These are phyloP conservation scores for Citrullus mucosospermus DNA, from an alignment of 306 rosid genomes.

Conservation along the genomic window DNA sequence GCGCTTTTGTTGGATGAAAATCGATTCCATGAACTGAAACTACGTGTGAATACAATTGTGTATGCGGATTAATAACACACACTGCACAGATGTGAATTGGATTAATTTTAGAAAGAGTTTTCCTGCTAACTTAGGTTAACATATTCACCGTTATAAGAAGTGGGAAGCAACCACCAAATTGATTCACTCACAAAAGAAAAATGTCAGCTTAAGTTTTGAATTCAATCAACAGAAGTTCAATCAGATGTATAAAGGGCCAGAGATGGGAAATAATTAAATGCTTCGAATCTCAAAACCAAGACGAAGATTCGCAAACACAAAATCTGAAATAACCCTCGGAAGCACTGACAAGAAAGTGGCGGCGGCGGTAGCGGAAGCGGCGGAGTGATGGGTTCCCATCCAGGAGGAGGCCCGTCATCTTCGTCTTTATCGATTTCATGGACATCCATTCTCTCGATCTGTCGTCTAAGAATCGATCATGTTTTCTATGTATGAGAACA, in stretches of 20 bases:
- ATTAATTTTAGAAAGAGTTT: background rate
- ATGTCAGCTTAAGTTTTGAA: background rate
- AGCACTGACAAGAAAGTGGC: conserved; percentile 28
- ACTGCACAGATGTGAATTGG: background rate
- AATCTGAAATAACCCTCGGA: background rate
- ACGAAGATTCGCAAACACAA: background rate
- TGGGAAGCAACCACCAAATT: background rate
- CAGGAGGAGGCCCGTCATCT: conserved; percentile 72
- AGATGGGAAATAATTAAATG: background rate
- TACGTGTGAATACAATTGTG: background rate
- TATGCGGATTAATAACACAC: background rate
- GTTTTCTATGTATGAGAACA: background rate
- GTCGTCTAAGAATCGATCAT: background rate
- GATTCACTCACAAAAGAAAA: background rate
- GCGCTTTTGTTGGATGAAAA: background rate
- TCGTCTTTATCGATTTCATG: conserved; percentile 35
- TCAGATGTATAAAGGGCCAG: background rate
- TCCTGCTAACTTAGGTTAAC: background rate
- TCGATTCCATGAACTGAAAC: background rate
- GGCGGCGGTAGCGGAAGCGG: conserved; percentile 15
- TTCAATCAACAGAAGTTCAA: background rate
- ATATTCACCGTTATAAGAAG: background rate
- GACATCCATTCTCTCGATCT: conserved; percentile 13
- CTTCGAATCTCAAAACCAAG: background rate
- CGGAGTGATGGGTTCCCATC: conserved; percentile 34